Evolutionary conservation across 2,329 filamentous ascomycete species (phyloP).

Genomic region (Arachnomyces sp.): DNA sequence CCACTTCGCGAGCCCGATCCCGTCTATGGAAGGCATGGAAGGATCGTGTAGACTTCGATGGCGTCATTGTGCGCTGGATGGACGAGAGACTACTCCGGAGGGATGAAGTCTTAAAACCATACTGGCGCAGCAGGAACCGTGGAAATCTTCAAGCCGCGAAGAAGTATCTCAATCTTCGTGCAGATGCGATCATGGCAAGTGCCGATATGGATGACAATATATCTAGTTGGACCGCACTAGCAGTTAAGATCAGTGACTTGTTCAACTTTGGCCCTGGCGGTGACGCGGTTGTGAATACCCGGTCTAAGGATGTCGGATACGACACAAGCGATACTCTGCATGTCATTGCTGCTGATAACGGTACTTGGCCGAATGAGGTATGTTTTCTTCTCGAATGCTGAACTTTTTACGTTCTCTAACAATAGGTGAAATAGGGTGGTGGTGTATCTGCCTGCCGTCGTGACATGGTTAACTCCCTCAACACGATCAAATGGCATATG

Average conservation of each 20-base stretch:
- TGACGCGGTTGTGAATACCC: constrained; percentile 45
- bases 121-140: constrained; percentile 40
- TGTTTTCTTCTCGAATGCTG: neutral
- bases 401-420: too few species aligned
- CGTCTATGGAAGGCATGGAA: constrained; percentile 47
- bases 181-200: constrained; percentile 46
- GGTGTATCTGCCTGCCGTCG: constrained; percentile 50
- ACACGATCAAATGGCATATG: constrained; percentile 49
- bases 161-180: constrained; percentile 37
- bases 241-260: constrained; percentile 45
- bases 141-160: constrained; percentile 38
- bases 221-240: constrained; percentile 46
- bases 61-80: constrained; percentile 44
- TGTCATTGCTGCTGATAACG: constrained; percentile 46
- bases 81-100: constrained; percentile 43
- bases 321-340: constrained; percentile 44
- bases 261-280: constrained; percentile 48
- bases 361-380: constrained; percentile 45
- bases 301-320: constrained; percentile 41
- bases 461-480: constrained; percentile 48
- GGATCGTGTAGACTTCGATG: constrained; percentile 39
- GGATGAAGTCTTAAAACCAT: constrained; percentile 38
- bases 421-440: constrained; percentile 27
- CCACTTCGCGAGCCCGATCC: constrained; percentile 43
- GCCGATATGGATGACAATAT: constrained; percentile 46